A percentile compares a stretch with the other conserved stretches of the same genome.
Evolutionary conservation across 768 basidiomycete species (phyloP).

Genomic region (Amanita exitialis): DNA sequence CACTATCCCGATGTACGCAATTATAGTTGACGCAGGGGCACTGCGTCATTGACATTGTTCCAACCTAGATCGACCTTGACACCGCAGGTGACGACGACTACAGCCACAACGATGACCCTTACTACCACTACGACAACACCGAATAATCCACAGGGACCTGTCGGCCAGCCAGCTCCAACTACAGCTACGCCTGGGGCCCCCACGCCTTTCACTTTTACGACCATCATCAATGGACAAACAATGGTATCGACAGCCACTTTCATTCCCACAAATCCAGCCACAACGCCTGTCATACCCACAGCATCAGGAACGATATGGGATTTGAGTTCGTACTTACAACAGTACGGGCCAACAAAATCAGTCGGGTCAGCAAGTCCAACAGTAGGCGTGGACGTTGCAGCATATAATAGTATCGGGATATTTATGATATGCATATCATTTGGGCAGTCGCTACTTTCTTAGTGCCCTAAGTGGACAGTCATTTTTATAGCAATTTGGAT

Average conservation of each 20-base stretch:
- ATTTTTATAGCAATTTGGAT: no score
- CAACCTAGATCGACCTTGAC: slow-evolving; percentile 9
- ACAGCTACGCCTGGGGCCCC: slow-evolving; percentile 30
- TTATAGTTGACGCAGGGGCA: neutral
- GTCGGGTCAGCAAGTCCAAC: neutral
- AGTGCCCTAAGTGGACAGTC: no score
- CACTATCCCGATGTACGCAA: slow-evolving; percentile 33
- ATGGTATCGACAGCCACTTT: slow-evolving; percentile 24
- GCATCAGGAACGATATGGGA: slow-evolving; percentile 24
- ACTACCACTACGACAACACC: slow-evolving; percentile 11
- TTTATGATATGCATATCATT: neutral
- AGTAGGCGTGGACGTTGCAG: neutral
- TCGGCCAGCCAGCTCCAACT: slow-evolving; percentile 39
- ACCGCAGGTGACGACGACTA: slow-evolving; percentile 9
- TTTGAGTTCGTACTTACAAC: slow-evolving; percentile 21
- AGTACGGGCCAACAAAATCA: slow-evolving; percentile 17
- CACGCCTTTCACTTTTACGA: slow-evolving; percentile 43
- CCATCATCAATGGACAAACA: slow-evolving; percentile 28
- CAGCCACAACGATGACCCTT: slow-evolving; percentile 13
- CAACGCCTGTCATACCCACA: slow-evolving; percentile 13
- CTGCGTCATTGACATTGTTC: neutral
- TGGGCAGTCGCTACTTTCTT: neutral
- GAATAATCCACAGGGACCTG: slow-evolving; percentile 36
- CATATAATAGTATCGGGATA: neutral
- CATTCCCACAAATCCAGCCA: slow-evolving; percentile 28